A percentile compares a stretch with the other conserved stretches of the same genome.
Evolutionary conservation across 345 rosid species (phyloP).

Genomic region (Brassica cretica): DNA sequence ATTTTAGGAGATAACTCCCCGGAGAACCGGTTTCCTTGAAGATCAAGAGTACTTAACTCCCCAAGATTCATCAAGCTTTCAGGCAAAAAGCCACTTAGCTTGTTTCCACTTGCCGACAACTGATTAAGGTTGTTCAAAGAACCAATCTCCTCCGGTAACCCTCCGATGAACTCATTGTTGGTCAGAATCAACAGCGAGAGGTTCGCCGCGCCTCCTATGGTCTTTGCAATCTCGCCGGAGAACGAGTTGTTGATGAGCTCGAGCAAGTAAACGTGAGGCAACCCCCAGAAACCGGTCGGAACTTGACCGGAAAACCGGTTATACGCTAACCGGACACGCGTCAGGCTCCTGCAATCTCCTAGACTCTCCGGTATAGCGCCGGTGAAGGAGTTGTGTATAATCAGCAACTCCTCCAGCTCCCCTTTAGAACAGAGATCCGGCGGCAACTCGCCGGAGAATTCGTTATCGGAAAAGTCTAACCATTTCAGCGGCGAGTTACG

Average conservation of each 20-base stretch:
- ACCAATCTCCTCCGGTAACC: conserved; percentile 77
- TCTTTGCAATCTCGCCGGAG: conserved; percentile 63
- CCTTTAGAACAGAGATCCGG: conserved; percentile 62
- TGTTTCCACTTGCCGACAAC: conserved; percentile 64
- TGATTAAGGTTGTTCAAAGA: conserved; percentile 50
- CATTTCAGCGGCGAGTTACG: conserved; percentile 72
- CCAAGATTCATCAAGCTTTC: conserved; percentile 57
- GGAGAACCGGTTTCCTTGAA: conserved; percentile 61
- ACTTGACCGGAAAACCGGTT: conserved; percentile 73
- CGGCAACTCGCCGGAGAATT: conserved; percentile 67
- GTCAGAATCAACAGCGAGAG: conserved; percentile 65
- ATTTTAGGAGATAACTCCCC: conserved; percentile 68
- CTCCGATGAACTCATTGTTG: conserved; percentile 65
- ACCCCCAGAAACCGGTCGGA: conserved; percentile 85
- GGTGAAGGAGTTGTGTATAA: conserved; percentile 65
- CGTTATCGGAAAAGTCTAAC: conserved; percentile 80
- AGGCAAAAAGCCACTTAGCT: conserved; percentile 68
- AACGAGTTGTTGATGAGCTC: conserved; percentile 66
- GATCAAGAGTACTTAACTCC: conserved; percentile 75
- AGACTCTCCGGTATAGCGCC: conserved; percentile 68
- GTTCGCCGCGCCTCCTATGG: conserved; percentile 62
- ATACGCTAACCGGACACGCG: conserved; percentile 66
- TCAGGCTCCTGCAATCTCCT: conserved; percentile 59
- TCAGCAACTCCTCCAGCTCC: conserved; percentile 68
- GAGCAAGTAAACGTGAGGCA: conserved; percentile 75